Evolutionary conservation across 2,329 filamentous ascomycete genomes (phyloP).

Genomic region (Fusarium sp.): DNA sequence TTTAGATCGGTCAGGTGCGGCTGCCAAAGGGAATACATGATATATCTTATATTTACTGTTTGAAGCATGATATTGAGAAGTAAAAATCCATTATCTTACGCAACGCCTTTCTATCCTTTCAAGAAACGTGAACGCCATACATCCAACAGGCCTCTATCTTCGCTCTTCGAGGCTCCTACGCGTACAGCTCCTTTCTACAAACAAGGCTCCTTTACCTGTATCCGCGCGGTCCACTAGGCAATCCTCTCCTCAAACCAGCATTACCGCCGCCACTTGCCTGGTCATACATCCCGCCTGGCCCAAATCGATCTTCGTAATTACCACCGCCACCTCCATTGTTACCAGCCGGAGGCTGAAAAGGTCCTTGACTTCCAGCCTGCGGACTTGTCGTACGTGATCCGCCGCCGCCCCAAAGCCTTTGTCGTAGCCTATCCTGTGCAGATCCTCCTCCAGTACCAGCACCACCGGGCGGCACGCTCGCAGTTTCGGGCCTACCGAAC

Average conservation of each 20-base stretch:
- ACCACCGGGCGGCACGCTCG: constrained; percentile 48
- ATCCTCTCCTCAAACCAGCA: constrained; percentile 49
- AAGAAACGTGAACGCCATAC: constrained; percentile 24
- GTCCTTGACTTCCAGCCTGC: constrained; percentile 50
- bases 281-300: constrained; percentile 59
- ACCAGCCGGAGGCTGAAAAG: constrained; percentile 59
- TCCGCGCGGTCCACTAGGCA: constrained; percentile 60
- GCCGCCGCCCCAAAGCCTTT: constrained; percentile 76
- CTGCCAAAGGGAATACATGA: constrained; percentile 1
- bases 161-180: not conserved
- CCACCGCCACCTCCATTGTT: constrained; percentile 48
- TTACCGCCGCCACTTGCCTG: constrained; percentile 51
- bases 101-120: constrained; percentile 43
- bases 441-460: constrained; percentile 55
- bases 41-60: not conserved
- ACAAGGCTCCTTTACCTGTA: constrained; percentile 46
- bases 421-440: constrained; percentile 85
- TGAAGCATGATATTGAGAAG: constrained; percentile 4
- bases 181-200: not conserved
- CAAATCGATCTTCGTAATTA: constrained; percentile 60
- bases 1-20: not conserved
- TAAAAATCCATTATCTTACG: constrained; percentile 27
- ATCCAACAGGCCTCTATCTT: constrained; percentile 9
- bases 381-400: constrained; percentile 68
- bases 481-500: constrained; percentile 33